Base-by-base conservation (phyloP, 257 asterid genomes). In the Salvia splendens region DNA sequence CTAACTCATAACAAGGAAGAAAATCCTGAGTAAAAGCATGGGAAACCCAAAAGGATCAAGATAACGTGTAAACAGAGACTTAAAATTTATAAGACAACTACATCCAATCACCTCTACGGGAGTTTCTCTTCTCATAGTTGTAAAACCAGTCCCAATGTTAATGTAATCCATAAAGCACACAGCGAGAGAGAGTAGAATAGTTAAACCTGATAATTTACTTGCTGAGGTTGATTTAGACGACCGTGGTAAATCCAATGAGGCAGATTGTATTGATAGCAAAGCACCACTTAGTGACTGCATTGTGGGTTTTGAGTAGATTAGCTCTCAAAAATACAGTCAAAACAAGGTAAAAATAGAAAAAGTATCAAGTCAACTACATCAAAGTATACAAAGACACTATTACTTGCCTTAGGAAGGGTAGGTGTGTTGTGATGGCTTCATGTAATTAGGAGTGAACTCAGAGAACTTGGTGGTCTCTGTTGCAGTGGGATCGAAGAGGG, bases 171-270 rank as follows among this genome's bases (percentile, higher is more conserved):
- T 20, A 20, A 20, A 20, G 24, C 24, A 20, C 24, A 20, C 24
- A 20, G 24, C 24, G 24, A 70, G 59, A 9, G 40, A 35, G 49
- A n/a, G n/a, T 20, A 20, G 24, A 0, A 20, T 20, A 20, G 24
- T 20, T 20, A 20, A 20, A 20, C 24, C 24, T 20, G 24, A 20
- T 20, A 20, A 20, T 20, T 64, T 87, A 94, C 95, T 91, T 70
- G 91, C 86, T 73, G 96, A 81, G 76, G 92, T 36, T 75, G 89
- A 38, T 69, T 92, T 81, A 16, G 93, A 68, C 48, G 93, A 72
- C 66, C 89, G 89, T 46, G 83, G 83, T 62, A 87, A 78, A 65
- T 87, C 96, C 66, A 89, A 74, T 57, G 89, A 80, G 28, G 88
- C 73, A 70, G 96, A 35, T 47, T 78, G 88, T 0, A 71, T 33